Evolutionary conservation across 225 moss, liverwort and hornwort species (phyloP).

Genomic region (Marchantia paleacea): DNA sequence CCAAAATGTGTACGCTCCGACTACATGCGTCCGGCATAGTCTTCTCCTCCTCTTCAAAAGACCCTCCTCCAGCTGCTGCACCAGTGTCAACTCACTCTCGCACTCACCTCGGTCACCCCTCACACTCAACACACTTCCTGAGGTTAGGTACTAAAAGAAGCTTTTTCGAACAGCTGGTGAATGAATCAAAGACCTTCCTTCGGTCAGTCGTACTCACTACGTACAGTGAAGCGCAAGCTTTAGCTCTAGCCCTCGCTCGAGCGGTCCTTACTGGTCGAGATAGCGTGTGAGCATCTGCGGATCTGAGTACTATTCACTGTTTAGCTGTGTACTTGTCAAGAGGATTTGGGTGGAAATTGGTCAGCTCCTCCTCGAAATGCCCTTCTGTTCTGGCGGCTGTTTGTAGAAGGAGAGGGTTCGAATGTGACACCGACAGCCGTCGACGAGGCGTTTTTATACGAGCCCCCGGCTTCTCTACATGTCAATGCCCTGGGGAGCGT

Average conservation of each 20-base stretch:
- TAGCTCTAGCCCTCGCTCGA: not conserved
- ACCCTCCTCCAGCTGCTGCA: not conserved
- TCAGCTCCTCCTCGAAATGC: not conserved
- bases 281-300: not conserved
- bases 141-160: not conserved
- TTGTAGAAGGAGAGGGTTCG: not conserved
- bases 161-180: not conserved
- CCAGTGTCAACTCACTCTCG: too few species aligned
- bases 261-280: not conserved
- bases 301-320: not conserved
- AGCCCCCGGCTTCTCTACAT: not conserved
- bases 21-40: slow-evolving; percentile 20
- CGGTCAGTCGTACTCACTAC: not conserved
- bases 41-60: not conserved
- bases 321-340: not conserved
- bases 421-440: not conserved
- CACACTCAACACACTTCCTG: too few species aligned
- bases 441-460: not conserved
- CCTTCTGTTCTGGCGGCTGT: not conserved
- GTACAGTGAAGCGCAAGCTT: not conserved
- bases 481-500: not conserved
- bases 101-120: not conserved
- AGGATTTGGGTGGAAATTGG: not conserved
- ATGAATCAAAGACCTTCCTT: too few species aligned
- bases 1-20: slow-evolving; percentile 3